Evolutionary conservation across 1,284 basidiomycete genomes (phyloP).

Genomic region (Microbotryum violaceum): DNA sequence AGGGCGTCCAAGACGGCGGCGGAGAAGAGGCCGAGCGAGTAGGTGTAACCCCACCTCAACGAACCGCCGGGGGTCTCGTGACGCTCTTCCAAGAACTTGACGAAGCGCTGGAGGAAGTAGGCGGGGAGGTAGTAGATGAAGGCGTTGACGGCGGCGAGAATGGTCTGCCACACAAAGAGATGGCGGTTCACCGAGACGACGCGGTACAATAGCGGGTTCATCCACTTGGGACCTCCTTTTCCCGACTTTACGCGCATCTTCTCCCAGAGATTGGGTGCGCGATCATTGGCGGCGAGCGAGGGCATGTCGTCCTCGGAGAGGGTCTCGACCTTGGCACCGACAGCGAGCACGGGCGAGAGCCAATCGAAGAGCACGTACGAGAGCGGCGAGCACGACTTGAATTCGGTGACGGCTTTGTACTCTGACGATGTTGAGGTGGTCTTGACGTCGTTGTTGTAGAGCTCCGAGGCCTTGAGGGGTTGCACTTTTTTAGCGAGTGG

Average conservation of each 20-base stretch:
- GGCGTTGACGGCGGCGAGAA: conserved; percentile 57
- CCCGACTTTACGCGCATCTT: conserved; percentile 1
- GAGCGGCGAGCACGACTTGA: conserved; percentile 24
- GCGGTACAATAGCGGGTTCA: conserved; percentile 38
- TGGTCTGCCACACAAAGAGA: conserved; percentile 43
- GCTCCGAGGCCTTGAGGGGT: neutral
- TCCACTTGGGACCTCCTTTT: conserved; percentile 17
- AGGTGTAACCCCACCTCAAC: conserved; percentile 45
- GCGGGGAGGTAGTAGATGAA: conserved; percentile 59
- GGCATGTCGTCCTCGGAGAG: conserved; percentile 29
- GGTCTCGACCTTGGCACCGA: conserved; percentile 7
- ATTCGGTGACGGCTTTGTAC: conserved; percentile 1
- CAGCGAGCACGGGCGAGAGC: conserved; percentile 29
- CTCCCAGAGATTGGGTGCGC: conserved; percentile 27
- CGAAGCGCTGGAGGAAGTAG: conserved; percentile 61
- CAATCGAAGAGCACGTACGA: conserved; percentile 30
- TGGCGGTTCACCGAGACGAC: conserved; percentile 40
- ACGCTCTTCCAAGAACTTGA: conserved; percentile 60
- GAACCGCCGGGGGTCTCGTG: neutral
- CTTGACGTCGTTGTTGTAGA: neutral
- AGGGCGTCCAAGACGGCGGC: conserved; percentile 55
- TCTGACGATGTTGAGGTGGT: neutral
- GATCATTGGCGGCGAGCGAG: conserved; percentile 20
- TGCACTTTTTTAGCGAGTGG: conserved; percentile 9
- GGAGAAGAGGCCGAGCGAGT: conserved; percentile 54